phyloP scores from a whole-genome alignment of 345 rosid species.

The Orychophragmus violaceus region DNA sequence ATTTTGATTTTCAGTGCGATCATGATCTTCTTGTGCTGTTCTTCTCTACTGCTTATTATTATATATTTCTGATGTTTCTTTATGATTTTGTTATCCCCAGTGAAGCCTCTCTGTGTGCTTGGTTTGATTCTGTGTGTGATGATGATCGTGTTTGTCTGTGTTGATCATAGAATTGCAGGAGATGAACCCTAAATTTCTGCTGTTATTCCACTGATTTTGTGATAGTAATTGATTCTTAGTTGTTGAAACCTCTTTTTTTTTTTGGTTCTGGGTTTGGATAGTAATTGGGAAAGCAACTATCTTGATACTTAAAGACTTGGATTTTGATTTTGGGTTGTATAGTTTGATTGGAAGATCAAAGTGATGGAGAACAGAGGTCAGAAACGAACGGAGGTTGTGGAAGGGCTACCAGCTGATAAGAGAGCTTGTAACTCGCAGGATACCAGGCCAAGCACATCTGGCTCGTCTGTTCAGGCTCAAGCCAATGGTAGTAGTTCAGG shows the following conservation, averaged over 20 bases:
- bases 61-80: background rate
- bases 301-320: background rate
- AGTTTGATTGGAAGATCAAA: slow-evolving; percentile 6
- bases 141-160: slow-evolving; percentile 9
- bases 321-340: slow-evolving; percentile 5
- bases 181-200: background rate
- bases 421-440: slow-evolving; percentile 87
- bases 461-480: slow-evolving; percentile 53
- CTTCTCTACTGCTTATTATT: background rate
- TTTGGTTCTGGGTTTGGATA: background rate
- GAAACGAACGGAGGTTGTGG: slow-evolving; percentile 67
- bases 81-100: background rate
- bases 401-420: slow-evolving; percentile 87
- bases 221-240: slow-evolving; percentile 4
- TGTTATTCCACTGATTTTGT: slow-evolving; percentile 17
- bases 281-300: background rate
- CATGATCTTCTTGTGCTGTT: slow-evolving; percentile 18
- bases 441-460: slow-evolving; percentile 65
- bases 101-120: slow-evolving; percentile 16
- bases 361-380: slow-evolving; percentile 87
- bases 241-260: background rate
- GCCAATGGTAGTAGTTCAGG: slow-evolving; percentile 44
- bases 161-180: background rate
- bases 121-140: background rate
- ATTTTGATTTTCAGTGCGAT: slow-evolving; percentile 3